These are phyloP conservation scores for Ascodesmis nigricans DNA, from an alignment of 495 filamentous ascomycete genomes.

Conservation along the genomic window DNA sequence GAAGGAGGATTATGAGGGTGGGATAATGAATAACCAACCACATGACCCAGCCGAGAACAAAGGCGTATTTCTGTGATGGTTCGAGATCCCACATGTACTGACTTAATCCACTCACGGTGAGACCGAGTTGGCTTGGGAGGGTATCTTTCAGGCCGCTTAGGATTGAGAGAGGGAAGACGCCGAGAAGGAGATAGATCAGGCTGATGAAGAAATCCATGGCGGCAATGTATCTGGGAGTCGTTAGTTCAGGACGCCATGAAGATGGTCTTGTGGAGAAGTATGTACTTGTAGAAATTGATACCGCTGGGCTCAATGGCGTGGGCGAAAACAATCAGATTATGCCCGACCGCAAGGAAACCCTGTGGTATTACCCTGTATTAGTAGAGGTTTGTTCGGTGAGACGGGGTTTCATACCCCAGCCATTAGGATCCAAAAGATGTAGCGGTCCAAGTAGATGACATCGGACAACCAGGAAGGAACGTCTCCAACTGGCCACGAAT, in stretches of 20 bases:
- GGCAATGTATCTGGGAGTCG: not conserved
- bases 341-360: not conserved
- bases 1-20: too few species aligned
- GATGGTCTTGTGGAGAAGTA: not conserved
- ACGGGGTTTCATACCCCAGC: constrained; percentile 1
- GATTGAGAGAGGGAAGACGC: constrained; percentile 4
- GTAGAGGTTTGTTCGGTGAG: not conserved
- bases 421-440: constrained; percentile 2
- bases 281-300: constrained; percentile 4
- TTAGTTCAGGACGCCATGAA: not conserved
- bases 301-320: constrained; percentile 4
- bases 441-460: constrained; percentile 3
- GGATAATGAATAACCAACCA: too few species aligned
- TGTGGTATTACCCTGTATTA: not conserved
- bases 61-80: constrained; percentile 2
- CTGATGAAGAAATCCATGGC: constrained; percentile 4
- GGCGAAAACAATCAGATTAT: constrained; percentile 1
- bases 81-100: too few species aligned
- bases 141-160: too few species aligned
- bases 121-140: too few species aligned
- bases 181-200: constrained; percentile 2
- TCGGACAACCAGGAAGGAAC: not conserved
- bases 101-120: too few species aligned
- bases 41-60: constrained; percentile 3
- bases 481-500: constrained; percentile 4